Conservation (phyloP, 805 yeast genomes). For the Soucietia sequanensis region DNA sequence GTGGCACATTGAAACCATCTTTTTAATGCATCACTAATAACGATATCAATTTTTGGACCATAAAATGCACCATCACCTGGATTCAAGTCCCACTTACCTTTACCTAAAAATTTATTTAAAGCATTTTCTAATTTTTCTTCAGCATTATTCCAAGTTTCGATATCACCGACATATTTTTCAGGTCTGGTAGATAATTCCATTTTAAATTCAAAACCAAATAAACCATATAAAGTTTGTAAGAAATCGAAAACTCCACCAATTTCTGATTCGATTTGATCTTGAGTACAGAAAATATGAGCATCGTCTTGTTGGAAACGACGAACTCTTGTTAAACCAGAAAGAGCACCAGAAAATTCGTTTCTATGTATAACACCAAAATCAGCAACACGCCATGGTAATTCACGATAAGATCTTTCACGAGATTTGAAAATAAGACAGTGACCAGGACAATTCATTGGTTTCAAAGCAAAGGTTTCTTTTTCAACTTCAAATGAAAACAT, state of each 20-base stretch:
- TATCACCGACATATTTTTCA: slow-evolving; percentile 91
- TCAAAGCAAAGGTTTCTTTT: slow-evolving; percentile 90
- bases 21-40: slow-evolving; percentile 88
- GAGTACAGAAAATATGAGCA: slow-evolving; percentile 95
- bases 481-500: slow-evolving; percentile 97
- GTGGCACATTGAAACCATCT: slow-evolving; percentile 99
- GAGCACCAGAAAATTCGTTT: slow-evolving; percentile 94
- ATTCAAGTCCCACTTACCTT: slow-evolving; percentile 90
- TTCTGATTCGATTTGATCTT: slow-evolving; percentile 85
- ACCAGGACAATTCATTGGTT: slow-evolving; percentile 92
- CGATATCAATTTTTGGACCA: slow-evolving; percentile 95
- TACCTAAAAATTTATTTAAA: slow-evolving; percentile 69
- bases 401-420: slow-evolving; percentile 93
- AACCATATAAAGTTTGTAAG: slow-evolving; percentile 80
- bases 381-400: slow-evolving; percentile 98
- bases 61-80: slow-evolving; percentile 98
- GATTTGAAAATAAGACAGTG: slow-evolving; percentile 92
- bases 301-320: slow-evolving; percentile 99
- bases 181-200: slow-evolving; percentile 98
- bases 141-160: slow-evolving; percentile 92
- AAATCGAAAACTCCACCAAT: slow-evolving; percentile 83
- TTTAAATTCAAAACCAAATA: slow-evolving; percentile 91
- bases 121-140: slow-evolving; percentile 82
- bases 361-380: slow-evolving; percentile 97
- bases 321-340: slow-evolving; percentile 88